Evolutionary conservation across 1,284 basidiomycete genomes (phyloP), one percentile per base, ranked within the genome.

Genomic region (Coniferiporia weirii): DNA sequence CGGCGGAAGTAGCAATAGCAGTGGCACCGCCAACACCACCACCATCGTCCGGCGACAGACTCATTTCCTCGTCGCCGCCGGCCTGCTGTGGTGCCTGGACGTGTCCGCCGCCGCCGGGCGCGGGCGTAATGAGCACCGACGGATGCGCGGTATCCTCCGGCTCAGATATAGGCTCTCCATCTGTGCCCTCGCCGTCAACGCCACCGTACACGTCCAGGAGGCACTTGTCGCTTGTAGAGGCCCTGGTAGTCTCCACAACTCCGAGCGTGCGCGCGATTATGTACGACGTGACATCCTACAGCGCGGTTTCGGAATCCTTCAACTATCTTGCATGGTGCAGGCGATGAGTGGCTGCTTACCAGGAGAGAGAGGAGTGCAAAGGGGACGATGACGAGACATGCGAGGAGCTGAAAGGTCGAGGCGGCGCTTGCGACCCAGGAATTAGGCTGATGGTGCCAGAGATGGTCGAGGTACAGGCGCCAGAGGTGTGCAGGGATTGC

Each of bases 251-350:
- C 70, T 89, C 86, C 63, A 87, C 79, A 61, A 90, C 80, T 32
- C 89, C 89, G 49, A 91, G 77, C 4, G 88, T 91, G 60, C 89
- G 84, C n/a, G 86, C 89, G 66, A 91, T 86, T 57, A 83, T 81
- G 66, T 91, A 91, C n/a, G 89, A 87, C 6, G 82, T 76, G 57
- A 91, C 82, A 68, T 91, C 89, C 89, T 91, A 65, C 19, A 35
- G 32, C 34, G 46, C 8, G 49, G 1, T 48, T 49, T 56, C 52
- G 27, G 36, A 54, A 55, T 57, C 45, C 40, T 20, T 50, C n/a
- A 59, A 20, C 9, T 44, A 61, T 49, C 50, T 5, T 27, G 27
- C 5, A 5, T 27, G 27, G 5, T 3, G 43, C 53, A 50, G 48
- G 19, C 10, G 27, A 36, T 12, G 20, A 46, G 52, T 75, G 77